Percentiles rank a stretch among this genome's conserved stretches.
These are phyloP conservation scores for Penicillium hesseltinei DNA, from an alignment of 2,329 filamentous ascomycete genomes.

Conservation along the genomic window DNA sequence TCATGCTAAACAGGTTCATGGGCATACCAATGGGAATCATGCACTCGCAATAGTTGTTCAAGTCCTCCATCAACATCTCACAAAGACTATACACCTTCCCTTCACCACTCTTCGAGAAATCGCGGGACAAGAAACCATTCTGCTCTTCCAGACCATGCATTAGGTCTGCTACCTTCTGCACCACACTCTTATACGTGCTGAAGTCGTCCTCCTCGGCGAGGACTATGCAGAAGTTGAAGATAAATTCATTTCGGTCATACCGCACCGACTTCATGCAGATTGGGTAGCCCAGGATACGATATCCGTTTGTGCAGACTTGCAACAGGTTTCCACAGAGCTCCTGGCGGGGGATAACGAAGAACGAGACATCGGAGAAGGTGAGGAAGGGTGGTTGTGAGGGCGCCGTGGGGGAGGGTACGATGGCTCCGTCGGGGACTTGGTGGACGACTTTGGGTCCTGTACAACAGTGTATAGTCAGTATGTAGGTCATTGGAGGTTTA, in stretches of 20 bases:
- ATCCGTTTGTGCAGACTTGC: conserved; percentile 66
- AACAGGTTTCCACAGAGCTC: conserved; percentile 92
- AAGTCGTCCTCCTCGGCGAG: conserved; percentile 69
- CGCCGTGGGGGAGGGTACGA: conserved; percentile 49
- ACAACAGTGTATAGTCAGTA: conserved; percentile 3
- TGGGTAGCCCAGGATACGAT: conserved; percentile 81
- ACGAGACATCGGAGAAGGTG: conserved; percentile 80
- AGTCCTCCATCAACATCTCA: conserved; percentile 82
- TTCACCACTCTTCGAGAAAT: conserved; percentile 46
- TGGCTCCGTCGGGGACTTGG: conserved; percentile 62
- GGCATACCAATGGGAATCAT: conserved; percentile 89
- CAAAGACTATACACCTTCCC: conserved; percentile 66
- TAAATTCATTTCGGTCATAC: conserved; percentile 92
- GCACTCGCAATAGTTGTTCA: conserved; percentile 97
- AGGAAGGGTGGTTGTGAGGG: conserved; percentile 64
- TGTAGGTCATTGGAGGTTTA: background rate
- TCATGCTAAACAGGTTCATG: background rate
- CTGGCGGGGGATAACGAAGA: conserved; percentile 92
- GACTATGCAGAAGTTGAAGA: conserved; percentile 95
- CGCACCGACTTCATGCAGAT: conserved; percentile 79
- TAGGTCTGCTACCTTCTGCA: conserved; percentile 77
- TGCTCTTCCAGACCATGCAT: conserved; percentile 92
- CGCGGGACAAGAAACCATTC: conserved; percentile 67
- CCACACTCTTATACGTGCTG: conserved; percentile 77
- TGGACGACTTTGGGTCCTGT: conserved; percentile 62